Percentiles rank a stretch among this genome's conserved stretches.
Evolutionary conservation across 345 rosid genomes (phyloP).

Genomic region (Geranium brycei): DNA sequence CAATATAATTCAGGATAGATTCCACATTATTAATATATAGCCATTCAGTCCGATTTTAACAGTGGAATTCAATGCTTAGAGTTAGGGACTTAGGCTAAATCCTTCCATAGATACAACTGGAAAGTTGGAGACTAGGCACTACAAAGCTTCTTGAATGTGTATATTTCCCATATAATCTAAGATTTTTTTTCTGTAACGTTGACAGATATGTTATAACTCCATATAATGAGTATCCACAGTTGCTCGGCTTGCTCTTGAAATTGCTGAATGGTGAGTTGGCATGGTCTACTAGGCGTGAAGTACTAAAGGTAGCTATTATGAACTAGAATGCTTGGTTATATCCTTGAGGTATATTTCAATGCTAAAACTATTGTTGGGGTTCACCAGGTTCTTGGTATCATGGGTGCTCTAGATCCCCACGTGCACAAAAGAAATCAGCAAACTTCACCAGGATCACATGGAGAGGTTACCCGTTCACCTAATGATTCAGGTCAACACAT

Average conservation of each 20-base stretch:
- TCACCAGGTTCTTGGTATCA: constrained; percentile 87
- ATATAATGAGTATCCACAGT: constrained; percentile 77
- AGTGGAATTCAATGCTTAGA: too few relatives aligned
- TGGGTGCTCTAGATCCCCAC: constrained; percentile 99
- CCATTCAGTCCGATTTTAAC: too few relatives aligned
- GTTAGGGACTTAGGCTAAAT: too few relatives aligned
- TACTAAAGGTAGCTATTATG: constrained; percentile 56
- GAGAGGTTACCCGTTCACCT: constrained; percentile 77
- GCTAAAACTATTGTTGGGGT: constrained; percentile 11
- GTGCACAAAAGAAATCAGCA: constrained; percentile 81
- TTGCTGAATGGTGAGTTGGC: constrained; percentile 86
- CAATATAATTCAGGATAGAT: too few relatives aligned
- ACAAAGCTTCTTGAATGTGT: too few relatives aligned
- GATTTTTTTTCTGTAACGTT: neutral
- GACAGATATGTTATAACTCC: constrained; percentile 90
- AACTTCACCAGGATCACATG: constrained; percentile 62
- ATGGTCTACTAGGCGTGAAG: constrained; percentile 99
- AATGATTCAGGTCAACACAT: constrained; percentile 93
- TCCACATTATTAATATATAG: too few relatives aligned
- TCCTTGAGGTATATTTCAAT: too few relatives aligned
- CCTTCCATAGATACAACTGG: too few relatives aligned
- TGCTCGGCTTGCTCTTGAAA: constrained; percentile 91
- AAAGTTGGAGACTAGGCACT: too few relatives aligned
- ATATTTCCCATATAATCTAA: too few relatives aligned
- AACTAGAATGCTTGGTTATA: constrained; percentile 1